Conservation (phyloP, 345 rosid species). For the Boechera retrofracta region DNA sequence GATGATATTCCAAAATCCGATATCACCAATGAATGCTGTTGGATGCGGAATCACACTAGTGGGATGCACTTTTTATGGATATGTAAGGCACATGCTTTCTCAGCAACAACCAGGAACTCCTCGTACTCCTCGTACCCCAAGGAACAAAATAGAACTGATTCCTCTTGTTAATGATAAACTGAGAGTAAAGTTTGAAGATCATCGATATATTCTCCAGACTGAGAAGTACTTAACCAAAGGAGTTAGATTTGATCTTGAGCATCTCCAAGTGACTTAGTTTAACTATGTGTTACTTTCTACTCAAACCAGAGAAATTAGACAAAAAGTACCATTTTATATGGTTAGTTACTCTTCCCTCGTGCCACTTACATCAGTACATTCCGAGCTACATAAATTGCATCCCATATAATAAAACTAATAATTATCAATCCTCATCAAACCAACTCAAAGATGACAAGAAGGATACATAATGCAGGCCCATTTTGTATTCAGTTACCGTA, state of each 20-base stretch:
- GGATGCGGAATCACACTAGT: constrained; percentile 87
- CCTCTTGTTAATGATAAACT: constrained; percentile 87
- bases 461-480: background rate
- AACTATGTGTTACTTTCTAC: background rate
- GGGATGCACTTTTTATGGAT: constrained; percentile 96
- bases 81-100: constrained; percentile 75
- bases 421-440: background rate
- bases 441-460: constrained; percentile 3
- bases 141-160: constrained; percentile 65
- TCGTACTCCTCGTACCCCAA: constrained; percentile 67
- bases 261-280: background rate
- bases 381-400: background rate
- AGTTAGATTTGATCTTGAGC: constrained; percentile 1
- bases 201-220: background rate
- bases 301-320: background rate
- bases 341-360: background rate
- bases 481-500: background rate
- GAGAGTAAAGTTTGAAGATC: constrained; percentile 63
- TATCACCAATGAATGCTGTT: constrained; percentile 69
- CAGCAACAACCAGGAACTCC: constrained; percentile 80
- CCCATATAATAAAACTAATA: background rate
- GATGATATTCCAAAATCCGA: constrained; percentile 85
- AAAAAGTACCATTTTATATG: background rate
- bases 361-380: background rate
- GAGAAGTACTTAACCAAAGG: background rate